phyloP scores from a whole-genome alignment of 805 yeast genomes.

The Saccharomyces mikatae region DNA sequence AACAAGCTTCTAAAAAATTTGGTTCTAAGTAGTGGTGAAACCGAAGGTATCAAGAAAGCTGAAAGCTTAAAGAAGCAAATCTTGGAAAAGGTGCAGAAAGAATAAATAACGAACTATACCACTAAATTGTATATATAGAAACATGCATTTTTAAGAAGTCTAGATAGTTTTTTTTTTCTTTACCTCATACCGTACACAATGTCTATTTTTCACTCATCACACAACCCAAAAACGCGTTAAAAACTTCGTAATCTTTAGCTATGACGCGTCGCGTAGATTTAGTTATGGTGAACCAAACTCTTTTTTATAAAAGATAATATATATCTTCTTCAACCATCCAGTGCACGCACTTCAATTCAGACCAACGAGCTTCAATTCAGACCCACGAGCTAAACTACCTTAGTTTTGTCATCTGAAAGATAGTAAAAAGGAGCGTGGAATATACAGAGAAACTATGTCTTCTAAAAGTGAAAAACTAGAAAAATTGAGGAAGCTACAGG shows the following conservation, averaged over 20 bases:
- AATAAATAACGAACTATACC: not conserved
- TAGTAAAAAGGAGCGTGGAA: not conserved
- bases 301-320: not conserved
- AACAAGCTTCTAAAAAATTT: conserved; percentile 75
- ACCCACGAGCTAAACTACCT: not conserved
- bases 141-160: not conserved
- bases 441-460: conserved; percentile 24
- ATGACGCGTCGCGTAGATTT: not conserved
- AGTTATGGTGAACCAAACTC: not conserved
- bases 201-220: not conserved
- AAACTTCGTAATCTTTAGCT: not conserved
- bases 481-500: conserved; percentile 54
- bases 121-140: not conserved
- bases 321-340: not conserved
- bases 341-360: not conserved
- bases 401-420: not conserved
- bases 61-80: conserved; percentile 38
- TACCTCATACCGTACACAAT: not conserved
- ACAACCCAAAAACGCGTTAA: not conserved
- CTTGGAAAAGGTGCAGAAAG: conserved; percentile 5
- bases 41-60: conserved; percentile 43
- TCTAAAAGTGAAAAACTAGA: conserved; percentile 42
- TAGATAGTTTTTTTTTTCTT: not conserved
- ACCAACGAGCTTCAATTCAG: not conserved
- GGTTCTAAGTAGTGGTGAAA: conserved; percentile 69